phyloP scores from a whole-genome alignment of 1,139 yeast genomes.

The Schizosaccharomyces versatilis region DNA sequence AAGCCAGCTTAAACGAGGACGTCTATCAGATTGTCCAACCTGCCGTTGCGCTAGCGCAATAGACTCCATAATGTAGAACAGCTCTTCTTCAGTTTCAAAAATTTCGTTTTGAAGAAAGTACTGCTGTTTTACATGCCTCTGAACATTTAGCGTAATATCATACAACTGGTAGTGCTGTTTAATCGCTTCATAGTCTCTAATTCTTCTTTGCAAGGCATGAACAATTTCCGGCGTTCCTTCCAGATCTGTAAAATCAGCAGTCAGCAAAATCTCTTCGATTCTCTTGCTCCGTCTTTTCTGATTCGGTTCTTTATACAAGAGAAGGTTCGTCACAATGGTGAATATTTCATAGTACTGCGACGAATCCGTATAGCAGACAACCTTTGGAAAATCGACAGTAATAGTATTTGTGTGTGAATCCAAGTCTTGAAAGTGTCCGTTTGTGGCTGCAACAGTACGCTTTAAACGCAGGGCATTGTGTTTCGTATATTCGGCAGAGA shows the following conservation, averaged over 20 bases:
- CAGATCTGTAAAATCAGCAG: constrained; percentile 47
- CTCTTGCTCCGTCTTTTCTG: constrained; percentile 35
- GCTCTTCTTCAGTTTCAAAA: constrained; percentile 24
- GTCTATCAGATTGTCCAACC: constrained; percentile 21
- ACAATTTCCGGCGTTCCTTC: constrained; percentile 33
- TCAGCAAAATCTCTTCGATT: constrained; percentile 41
- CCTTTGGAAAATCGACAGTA: constrained; percentile 40
- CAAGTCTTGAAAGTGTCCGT: constrained; percentile 6
- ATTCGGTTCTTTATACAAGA: constrained; percentile 45
- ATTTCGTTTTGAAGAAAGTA: constrained; percentile 11
- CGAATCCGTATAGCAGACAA: constrained; percentile 52
- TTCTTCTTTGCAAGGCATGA: constrained; percentile 31
- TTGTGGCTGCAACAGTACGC: constrained; percentile 13
- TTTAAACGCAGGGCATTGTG: constrained; percentile 43
- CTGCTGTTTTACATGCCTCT: constrained; percentile 14
- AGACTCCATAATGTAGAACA: constrained; percentile 46
- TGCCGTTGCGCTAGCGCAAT: constrained; percentile 29
- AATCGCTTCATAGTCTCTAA: constrained; percentile 27
- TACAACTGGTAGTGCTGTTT: constrained; percentile 20
- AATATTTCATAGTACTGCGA: constrained; percentile 47
- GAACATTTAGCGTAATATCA: constrained; percentile 12
- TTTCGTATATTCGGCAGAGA: constrained; percentile 37
- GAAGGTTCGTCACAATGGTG: constrained; percentile 38
- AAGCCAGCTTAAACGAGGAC: constrained; percentile 31
- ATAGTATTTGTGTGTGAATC: constrained; percentile 5